Conservation (phyloP, 306 rosid species). For the Lagenaria siceraria region DNA sequence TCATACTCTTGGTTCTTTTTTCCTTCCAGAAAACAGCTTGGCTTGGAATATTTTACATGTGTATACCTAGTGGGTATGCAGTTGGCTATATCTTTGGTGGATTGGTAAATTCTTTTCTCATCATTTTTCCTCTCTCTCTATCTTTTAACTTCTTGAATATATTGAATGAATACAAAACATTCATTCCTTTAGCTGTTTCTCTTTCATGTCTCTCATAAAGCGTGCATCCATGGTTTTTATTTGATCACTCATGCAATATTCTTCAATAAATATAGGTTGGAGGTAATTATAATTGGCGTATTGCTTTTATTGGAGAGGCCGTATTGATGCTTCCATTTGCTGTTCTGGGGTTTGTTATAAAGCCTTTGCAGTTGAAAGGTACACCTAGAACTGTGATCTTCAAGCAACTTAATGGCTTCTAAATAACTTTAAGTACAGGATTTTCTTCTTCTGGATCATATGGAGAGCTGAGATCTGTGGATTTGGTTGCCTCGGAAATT, state of each 20-base stretch:
- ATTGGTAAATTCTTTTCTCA: conserved; percentile 40
- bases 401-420: not conserved
- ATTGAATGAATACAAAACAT: not conserved
- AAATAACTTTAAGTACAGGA: conserved; percentile 34
- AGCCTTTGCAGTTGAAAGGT: conserved; percentile 83
- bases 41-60: conserved; percentile 94
- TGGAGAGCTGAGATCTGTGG: conserved; percentile 22
- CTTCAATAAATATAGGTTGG: conserved; percentile 45
- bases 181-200: conserved; percentile 3
- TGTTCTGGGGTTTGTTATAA: conserved; percentile 57
- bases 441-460: conserved; percentile 38
- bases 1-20: conserved; percentile 1
- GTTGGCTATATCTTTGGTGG: conserved; percentile 94
- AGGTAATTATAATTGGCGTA: conserved; percentile 55
- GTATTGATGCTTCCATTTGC: conserved; percentile 88
- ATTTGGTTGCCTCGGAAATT: conserved; percentile 30
- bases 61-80: conserved; percentile 90
- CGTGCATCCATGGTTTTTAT: not conserved
- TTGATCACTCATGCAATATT: not conserved
- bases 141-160: not conserved
- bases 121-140: not conserved
- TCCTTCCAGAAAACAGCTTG: conserved; percentile 71
- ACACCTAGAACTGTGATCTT: conserved; percentile 11
- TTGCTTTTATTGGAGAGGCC: conserved; percentile 79
- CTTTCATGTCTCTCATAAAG: not conserved